Conservation (phyloP, 2,329 filamentous ascomycete species). For the Neospermospora avenae region DNA sequence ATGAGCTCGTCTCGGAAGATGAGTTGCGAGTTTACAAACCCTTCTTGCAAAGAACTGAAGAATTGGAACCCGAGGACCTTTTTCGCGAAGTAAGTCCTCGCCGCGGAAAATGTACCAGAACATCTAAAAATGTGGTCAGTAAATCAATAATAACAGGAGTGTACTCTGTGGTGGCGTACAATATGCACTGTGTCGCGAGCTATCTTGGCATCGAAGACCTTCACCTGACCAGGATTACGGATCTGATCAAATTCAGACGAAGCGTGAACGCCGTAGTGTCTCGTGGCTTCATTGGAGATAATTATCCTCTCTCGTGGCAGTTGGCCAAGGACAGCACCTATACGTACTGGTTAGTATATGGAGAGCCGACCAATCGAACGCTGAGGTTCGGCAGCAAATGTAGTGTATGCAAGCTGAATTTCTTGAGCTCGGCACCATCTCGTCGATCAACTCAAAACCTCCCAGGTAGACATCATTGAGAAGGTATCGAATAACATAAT, state of each 20-base stretch:
- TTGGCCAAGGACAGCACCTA: conserved; percentile 25
- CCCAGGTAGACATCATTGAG: no score
- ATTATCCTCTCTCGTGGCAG: conserved; percentile 16
- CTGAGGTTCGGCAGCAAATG: no score
- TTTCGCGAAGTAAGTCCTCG: conserved; percentile 16
- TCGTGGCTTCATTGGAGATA: conserved; percentile 18
- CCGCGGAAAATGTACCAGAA: conserved; percentile 26
- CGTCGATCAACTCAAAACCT: no score
- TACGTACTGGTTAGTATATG: not conserved
- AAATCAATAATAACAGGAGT: no score
- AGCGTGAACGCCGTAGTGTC: conserved; percentile 25
- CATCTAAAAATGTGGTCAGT: conserved; percentile 13
- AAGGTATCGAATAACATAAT: no score
- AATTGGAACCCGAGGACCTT: conserved; percentile 21
- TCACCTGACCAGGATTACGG: conserved; percentile 11
- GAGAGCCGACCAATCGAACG: no score
- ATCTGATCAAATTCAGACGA: not conserved
- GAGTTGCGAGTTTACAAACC: not conserved
- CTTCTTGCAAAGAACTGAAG: conserved; percentile 8
- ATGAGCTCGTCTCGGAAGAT: conserved; percentile 19
- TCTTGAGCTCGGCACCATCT: no score
- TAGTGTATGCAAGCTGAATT: no score
- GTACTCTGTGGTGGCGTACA: no score
- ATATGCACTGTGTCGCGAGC: no score
- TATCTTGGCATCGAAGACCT: not conserved